Percentiles rank a stretch among this genome's conserved stretches.
Conservation (phyloP, 139 green algal genomes). For the Coelastrella sp. region DNA sequence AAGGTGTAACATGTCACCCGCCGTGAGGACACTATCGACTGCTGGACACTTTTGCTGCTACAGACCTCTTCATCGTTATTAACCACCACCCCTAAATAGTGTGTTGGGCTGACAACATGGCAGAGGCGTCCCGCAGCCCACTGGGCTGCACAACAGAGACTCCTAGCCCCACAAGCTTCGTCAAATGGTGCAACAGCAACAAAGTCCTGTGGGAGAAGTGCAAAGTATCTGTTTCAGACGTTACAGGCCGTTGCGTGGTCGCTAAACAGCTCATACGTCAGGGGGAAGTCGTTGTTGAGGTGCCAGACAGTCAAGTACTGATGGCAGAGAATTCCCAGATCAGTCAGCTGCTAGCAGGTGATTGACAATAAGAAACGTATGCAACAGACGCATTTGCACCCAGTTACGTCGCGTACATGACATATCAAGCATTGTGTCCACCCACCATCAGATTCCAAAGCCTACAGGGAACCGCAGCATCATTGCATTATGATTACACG, state of each 20-base stretch:
- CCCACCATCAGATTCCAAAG: too few species aligned
- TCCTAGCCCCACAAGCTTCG: not conserved
- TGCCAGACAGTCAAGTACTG: slow-evolving; percentile 63
- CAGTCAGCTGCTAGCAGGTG: slow-evolving; percentile 55
- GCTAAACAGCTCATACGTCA: slow-evolving; percentile 44
- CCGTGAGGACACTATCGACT: not conserved
- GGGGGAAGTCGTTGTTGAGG: slow-evolving; percentile 71
- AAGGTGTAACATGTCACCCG: not conserved
- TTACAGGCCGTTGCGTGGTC: slow-evolving; percentile 51
- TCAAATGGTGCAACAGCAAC: slow-evolving; percentile 27
- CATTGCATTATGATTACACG: too few species aligned
- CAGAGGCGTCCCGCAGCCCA: slow-evolving; percentile 4
- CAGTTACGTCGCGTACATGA: too few species aligned
- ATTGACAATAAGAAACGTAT: not conserved
- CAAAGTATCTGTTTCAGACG: not conserved
- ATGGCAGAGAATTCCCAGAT: slow-evolving; percentile 69
- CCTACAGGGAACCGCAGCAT: too few species aligned
- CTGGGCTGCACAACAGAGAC: slow-evolving; percentile 44
- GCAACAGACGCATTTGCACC: not conserved
- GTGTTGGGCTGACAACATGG: not conserved
- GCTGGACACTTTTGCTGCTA: not conserved
- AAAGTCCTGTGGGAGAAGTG: slow-evolving; percentile 38
- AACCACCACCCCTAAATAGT: not conserved
- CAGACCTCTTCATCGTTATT: not conserved
- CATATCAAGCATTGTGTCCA: too few species aligned